Conservation (phyloP, 2,329 filamentous ascomycete species). For the Aspergillus niger region DNA sequence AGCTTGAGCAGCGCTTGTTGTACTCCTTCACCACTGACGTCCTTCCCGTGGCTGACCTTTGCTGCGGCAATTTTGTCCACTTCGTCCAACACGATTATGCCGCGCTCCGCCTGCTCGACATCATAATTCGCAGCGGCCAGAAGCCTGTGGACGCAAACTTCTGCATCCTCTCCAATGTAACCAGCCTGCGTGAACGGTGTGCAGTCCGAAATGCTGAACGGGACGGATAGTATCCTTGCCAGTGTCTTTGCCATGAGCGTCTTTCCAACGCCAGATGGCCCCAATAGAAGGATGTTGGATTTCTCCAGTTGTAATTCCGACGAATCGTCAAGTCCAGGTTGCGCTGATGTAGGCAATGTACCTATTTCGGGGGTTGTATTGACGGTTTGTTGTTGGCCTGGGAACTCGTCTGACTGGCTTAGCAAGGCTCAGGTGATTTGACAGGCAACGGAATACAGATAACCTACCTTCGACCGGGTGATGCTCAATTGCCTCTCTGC, state of each 20-base stretch:
- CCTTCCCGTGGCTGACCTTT: constrained; percentile 83
- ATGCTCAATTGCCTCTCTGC: constrained; percentile 66
- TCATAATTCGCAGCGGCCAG: constrained; percentile 90
- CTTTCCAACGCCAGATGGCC: constrained; percentile 93
- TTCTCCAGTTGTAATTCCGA: constrained; percentile 81
- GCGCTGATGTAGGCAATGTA: constrained; percentile 28
- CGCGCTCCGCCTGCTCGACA: constrained; percentile 77
- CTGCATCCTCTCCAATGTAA: constrained; percentile 98
- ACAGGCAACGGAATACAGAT: too few species aligned
- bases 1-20: constrained; percentile 95
- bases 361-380: constrained; percentile 36
- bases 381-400: constrained; percentile 60
- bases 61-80: constrained; percentile 95
- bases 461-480: constrained; percentile 76
- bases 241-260: constrained; percentile 90
- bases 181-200: constrained; percentile 95
- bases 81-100: constrained; percentile 94
- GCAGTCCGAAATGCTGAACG: constrained; percentile 93
- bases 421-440: neutral
- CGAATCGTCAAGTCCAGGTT: constrained; percentile 53
- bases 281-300: constrained; percentile 87
- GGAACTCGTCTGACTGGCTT: constrained; percentile 58
- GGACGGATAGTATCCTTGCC: constrained; percentile 89
- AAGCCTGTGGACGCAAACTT: constrained; percentile 87
- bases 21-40: constrained; percentile 94